Conservation (phyloP, 2,329 filamentous ascomycete genomes). For the Lasiodiplodia citricola region DNA sequence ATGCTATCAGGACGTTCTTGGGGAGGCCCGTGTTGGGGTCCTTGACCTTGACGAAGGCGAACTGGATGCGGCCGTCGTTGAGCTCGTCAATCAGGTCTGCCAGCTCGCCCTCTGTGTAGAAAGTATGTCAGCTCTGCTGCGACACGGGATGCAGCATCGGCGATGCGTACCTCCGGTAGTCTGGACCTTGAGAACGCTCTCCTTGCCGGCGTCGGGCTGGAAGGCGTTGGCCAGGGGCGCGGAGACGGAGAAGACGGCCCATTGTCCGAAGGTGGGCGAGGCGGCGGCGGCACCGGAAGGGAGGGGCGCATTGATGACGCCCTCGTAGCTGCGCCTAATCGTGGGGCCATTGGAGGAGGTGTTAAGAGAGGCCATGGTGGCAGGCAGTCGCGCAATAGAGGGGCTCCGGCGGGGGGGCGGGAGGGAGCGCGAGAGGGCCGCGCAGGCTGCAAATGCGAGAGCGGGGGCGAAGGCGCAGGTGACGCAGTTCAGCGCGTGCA, state of each 20-base stretch:
- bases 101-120: slow-evolving; percentile 79
- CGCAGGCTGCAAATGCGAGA: slow-evolving; percentile 18
- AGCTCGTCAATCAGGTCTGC: slow-evolving; percentile 92
- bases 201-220: slow-evolving; percentile 82
- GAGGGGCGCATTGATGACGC: slow-evolving; percentile 66
- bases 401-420: slow-evolving; percentile 64
- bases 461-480: neutral
- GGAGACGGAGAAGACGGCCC: slow-evolving; percentile 93
- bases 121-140: slow-evolving; percentile 33
- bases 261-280: slow-evolving; percentile 86
- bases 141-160: slow-evolving; percentile 5
- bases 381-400: slow-evolving; percentile 20
- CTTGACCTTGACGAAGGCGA: slow-evolving; percentile 95
- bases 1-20: slow-evolving; percentile 92
- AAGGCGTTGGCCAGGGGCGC: slow-evolving; percentile 93
- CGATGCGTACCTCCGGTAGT: slow-evolving; percentile 73
- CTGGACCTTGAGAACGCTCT: slow-evolving; percentile 95
- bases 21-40: slow-evolving; percentile 89
- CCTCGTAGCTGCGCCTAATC: slow-evolving; percentile 65
- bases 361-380: slow-evolving; percentile 76
- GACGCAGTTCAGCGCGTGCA: neutral
- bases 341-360: slow-evolving; percentile 59
- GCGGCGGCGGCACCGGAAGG: slow-evolving; percentile 62
- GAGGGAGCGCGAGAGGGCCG: slow-evolving; percentile 68
- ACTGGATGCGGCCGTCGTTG: slow-evolving; percentile 94